Evolutionary conservation across 768 basidiomycete species (phyloP).

Genomic region (Podaxis pistillaris): DNA sequence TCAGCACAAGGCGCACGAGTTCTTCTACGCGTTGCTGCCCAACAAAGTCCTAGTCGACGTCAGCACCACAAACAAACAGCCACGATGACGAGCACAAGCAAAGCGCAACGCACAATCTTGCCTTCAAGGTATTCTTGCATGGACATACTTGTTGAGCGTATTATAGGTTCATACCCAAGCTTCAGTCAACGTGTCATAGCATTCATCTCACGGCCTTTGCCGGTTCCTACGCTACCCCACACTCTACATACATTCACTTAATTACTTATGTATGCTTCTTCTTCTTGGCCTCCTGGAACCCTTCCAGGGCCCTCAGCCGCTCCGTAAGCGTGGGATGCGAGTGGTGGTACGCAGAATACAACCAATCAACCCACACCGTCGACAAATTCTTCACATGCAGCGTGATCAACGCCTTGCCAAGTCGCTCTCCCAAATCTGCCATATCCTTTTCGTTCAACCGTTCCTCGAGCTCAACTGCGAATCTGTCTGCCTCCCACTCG

Average conservation of each 20-base stretch:
- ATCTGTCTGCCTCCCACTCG: slow-evolving; percentile 92
- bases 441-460: slow-evolving; percentile 51
- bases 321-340: slow-evolving; percentile 95
- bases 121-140: slow-evolving; percentile 19
- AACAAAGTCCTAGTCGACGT: slow-evolving; percentile 51
- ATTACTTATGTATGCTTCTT: slow-evolving; percentile 29
- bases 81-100: background rate
- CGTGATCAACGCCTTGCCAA: slow-evolving; percentile 78
- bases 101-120: slow-evolving; percentile 15
- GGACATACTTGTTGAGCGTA: background rate
- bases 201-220: slow-evolving; percentile 4
- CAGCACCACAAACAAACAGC: background rate
- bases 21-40: slow-evolving; percentile 56
- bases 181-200: slow-evolving; percentile 3
- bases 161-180: background rate
- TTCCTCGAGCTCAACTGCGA: slow-evolving; percentile 72
- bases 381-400: slow-evolving; percentile 92
- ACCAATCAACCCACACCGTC: slow-evolving; percentile 92
- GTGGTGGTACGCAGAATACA: slow-evolving; percentile 96
- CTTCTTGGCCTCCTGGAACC: slow-evolving; percentile 48
- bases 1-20: slow-evolving; percentile 41
- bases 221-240: slow-evolving; percentile 1
- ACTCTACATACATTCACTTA: background rate
- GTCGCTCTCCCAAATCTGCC: slow-evolving; percentile 83
- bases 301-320: slow-evolving; percentile 77